Conservation (phyloP, 177 flowering plant genomes). For the Vitis hybrid region DNA sequence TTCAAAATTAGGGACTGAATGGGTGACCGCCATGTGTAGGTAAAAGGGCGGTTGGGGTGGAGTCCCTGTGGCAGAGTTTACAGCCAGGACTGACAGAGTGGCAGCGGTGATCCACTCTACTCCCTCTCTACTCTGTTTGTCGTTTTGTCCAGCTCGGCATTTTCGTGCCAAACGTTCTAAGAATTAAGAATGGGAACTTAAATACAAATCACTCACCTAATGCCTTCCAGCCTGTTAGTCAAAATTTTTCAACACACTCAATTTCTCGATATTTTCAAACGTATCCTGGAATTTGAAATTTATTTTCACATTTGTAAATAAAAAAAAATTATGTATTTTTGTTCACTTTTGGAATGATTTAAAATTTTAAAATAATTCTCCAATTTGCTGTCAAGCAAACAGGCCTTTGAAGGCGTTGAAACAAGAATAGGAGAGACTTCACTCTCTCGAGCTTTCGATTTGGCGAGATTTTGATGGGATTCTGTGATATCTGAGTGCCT, state of each 20-base stretch:
- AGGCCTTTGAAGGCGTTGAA: too few relatives aligned
- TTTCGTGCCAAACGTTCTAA: neutral
- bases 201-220: slow-evolving; percentile 8
- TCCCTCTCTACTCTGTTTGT: slow-evolving; percentile 5
- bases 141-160: slow-evolving; percentile 11
- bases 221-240: slow-evolving; percentile 20
- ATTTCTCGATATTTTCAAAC: slow-evolving; percentile 4
- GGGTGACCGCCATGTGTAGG: slow-evolving; percentile 12
- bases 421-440: neutral
- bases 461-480: neutral
- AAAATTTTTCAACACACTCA: slow-evolving; percentile 11
- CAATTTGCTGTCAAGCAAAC: too few relatives aligned
- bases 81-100: slow-evolving; percentile 20
- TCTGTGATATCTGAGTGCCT: neutral
- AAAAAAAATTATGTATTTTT: too few relatives aligned
- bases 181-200: neutral
- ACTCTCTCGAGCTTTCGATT: neutral
- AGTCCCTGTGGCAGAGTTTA: slow-evolving; percentile 6
- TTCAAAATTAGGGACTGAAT: neutral
- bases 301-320: too few relatives aligned
- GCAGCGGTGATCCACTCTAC: slow-evolving; percentile 11
- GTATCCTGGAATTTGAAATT: too few relatives aligned
- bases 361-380: too few relatives aligned
- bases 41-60: slow-evolving; percentile 10
- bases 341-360: too few relatives aligned